Conservation (phyloP, 495 filamentous ascomycete genomes). For the Cladorrhinum samala region DNA sequence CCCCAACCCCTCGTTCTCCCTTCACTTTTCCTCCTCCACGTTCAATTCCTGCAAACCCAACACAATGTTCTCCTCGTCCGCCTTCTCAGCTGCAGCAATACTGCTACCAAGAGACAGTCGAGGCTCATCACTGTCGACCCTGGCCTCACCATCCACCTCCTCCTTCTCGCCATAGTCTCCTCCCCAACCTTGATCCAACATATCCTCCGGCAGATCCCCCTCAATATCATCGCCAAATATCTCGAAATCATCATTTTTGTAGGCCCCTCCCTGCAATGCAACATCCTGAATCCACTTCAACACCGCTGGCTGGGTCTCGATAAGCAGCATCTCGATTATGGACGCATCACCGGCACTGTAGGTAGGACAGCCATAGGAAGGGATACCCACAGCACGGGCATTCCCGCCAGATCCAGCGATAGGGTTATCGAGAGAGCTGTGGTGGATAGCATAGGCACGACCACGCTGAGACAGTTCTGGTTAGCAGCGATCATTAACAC, state of each 20-base stretch:
- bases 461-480: conserved; percentile 36
- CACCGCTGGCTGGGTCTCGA: conserved; percentile 28
- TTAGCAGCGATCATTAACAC: neutral
- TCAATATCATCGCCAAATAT: conserved; percentile 9
- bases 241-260: conserved; percentile 28
- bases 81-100: neutral
- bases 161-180: conserved; percentile 3
- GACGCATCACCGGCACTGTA: conserved; percentile 38
- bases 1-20: too few relatives aligned
- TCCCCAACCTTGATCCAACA: neutral
- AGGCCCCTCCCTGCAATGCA: conserved; percentile 23
- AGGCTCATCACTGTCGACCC: neutral
- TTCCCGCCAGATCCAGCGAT: conserved; percentile 42
- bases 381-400: conserved; percentile 21
- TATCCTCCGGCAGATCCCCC: neutral
- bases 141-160: neutral
- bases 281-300: conserved; percentile 44
- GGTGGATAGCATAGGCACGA: conserved; percentile 55
- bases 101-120: neutral
- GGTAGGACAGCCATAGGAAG: conserved; percentile 38
- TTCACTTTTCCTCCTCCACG: neutral
- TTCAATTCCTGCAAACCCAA: neutral
- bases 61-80: neutral
- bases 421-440: conserved; percentile 40
- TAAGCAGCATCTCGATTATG: conserved; percentile 33